These are phyloP conservation scores for Backusella circina DNA, from an alignment of 192 early-diverging fungal species.

Conservation along the genomic window DNA sequence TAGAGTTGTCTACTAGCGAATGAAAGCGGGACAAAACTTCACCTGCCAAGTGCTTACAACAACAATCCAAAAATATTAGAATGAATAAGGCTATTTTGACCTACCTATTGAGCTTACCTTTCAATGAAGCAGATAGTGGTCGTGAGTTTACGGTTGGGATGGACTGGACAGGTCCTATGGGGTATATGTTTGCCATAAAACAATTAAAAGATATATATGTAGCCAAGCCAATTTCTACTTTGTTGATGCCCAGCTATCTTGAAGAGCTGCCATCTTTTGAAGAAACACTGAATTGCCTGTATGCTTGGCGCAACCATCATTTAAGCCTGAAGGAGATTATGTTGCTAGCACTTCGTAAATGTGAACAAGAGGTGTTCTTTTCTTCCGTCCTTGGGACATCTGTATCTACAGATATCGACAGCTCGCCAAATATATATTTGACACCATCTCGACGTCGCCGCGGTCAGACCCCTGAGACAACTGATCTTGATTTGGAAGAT, in stretches of 20 bases:
- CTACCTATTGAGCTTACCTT: background rate
- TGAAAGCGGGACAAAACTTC: background rate
- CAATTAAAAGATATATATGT: background rate
- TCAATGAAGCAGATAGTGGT: background rate
- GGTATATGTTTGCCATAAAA: background rate
- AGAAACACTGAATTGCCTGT: background rate
- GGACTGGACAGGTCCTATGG: background rate
- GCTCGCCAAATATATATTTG: background rate
- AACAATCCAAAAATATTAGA: background rate
- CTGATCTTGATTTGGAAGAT: background rate
- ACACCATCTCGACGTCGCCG: background rate
- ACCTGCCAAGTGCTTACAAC: background rate
- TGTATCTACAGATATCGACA: background rate
- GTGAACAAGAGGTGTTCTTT: background rate
- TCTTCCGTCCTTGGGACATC: background rate
- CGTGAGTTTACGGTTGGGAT: background rate
- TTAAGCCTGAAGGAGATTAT: background rate
- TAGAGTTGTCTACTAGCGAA: background rate
- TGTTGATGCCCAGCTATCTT: background rate
- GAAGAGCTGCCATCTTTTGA: background rate
- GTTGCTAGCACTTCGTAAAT: background rate
- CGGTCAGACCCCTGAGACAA: background rate
- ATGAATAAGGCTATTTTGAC: conserved; percentile 12
- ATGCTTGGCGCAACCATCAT: background rate
- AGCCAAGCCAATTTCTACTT: background rate